Base-by-base conservation (phyloP, 202 grass and related monocot genomes). In the Cymbopogon flexuosus region DNA sequence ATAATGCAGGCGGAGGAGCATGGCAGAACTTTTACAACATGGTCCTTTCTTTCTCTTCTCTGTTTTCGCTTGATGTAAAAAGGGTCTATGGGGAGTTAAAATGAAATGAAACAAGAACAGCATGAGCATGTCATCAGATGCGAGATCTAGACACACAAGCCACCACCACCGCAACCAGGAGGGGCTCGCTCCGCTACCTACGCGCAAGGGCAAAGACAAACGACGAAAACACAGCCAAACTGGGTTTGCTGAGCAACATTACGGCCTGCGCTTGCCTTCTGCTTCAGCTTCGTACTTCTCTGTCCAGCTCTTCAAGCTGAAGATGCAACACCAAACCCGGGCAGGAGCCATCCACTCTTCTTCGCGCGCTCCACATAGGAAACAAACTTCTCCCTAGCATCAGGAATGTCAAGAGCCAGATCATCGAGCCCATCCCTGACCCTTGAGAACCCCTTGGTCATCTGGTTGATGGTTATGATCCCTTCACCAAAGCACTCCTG, bases 391-490 rank as follows among this genome's bases (percentile, higher is more conserved):
- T 95, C 87, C 63, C 30, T 80, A 45, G 96, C 96, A 88, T 91
- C 71, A 16, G 96, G 96, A 75, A 98, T 95, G 21, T 98, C 96
- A 0, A 98, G 96, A 64, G 96, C 92, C 79, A 98, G 86, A 70
- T 98, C 96, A 45, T 98, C 96, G 6, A 98, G 92, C 49, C 84
- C 96, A 5, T 98, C 92, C 80, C 88, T 81, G 19, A 98, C 92
- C 84, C 92, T 95, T 13, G 84, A 79, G 86, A 95, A 95, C 51
- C 96, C 96, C 85, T 98, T 98, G 39, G 90, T 95, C 86, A 98
- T 92, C 79, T 98, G 96, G 82, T 93, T 89, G 72, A 89, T 95
- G 51, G 96, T 98, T 70, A 98, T 93, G 64, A 98, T 83, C 52
- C 96, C 96, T 89, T 98, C 96, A 2, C 88, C 70, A 22, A 98